Percentiles rank a stretch among this genome's conserved stretches.
Conservation (phyloP, 1,284 basidiomycete genomes). For the Gymnopus androsaceus region DNA sequence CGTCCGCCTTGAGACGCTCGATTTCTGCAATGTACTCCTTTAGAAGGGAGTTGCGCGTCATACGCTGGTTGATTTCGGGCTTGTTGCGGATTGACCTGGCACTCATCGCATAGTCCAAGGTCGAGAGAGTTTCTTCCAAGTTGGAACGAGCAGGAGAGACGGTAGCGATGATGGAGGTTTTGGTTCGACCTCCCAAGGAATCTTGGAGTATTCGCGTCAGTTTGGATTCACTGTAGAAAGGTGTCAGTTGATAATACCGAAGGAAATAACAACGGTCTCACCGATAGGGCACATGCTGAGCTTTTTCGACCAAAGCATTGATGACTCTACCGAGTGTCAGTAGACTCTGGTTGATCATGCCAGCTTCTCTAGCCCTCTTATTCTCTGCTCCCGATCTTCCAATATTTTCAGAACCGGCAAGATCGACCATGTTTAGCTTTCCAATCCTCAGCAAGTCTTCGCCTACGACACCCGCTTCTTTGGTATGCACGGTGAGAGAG, state of each 20-base stretch:
- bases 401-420: slow-evolving; percentile 98
- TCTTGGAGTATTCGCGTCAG: slow-evolving; percentile 97
- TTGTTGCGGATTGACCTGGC: slow-evolving; percentile 97
- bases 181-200: slow-evolving; percentile 96
- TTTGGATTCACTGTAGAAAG: slow-evolving; percentile 72
- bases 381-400: slow-evolving; percentile 95
- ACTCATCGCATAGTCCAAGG: slow-evolving; percentile 94
- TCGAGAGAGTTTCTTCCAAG: slow-evolving; percentile 97
- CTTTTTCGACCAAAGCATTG: slow-evolving; percentile 93
- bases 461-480: slow-evolving; percentile 76
- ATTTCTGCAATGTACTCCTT: slow-evolving; percentile 98
- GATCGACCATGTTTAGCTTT: slow-evolving; percentile 95
- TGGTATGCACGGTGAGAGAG: slow-evolving; percentile 91
- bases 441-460: slow-evolving; percentile 93
- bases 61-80: slow-evolving; percentile 93
- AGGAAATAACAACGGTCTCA: slow-evolving; percentile 36
- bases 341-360: slow-evolving; percentile 98
- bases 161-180: slow-evolving; percentile 98
- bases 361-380: slow-evolving; percentile 93
- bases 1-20: slow-evolving; percentile 88
- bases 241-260: background rate
- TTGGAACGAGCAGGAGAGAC: slow-evolving; percentile 90
- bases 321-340: slow-evolving; percentile 96
- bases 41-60: slow-evolving; percentile 89
- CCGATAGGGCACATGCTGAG: slow-evolving; percentile 93